These are phyloP conservation scores for Sphaerulina musiva DNA, from an alignment of 2,329 filamentous ascomycete genomes.

Conservation along the genomic window DNA sequence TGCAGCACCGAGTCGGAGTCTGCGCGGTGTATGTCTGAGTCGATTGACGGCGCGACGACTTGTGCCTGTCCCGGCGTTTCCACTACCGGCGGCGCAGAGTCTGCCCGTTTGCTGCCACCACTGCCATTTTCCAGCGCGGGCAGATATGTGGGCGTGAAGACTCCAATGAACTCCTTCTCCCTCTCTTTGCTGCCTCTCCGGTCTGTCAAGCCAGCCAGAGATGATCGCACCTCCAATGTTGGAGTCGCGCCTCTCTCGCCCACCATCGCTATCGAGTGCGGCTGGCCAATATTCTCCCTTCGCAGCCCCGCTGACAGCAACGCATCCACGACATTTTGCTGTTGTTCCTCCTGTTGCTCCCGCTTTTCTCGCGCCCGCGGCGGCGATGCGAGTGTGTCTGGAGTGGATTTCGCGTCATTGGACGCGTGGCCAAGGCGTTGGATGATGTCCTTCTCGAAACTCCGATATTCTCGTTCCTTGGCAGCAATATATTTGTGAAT, in stretches of 20 bases:
- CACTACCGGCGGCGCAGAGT: constrained; percentile 24
- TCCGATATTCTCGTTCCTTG: constrained; percentile 35
- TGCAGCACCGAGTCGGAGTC: constrained; percentile 28
- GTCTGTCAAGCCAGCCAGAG: constrained; percentile 24
- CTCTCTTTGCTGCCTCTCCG: constrained; percentile 25
- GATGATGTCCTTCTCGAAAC: constrained; percentile 32
- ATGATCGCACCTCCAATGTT: constrained; percentile 14
- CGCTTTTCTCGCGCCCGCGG: no score
- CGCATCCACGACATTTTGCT: constrained; percentile 21
- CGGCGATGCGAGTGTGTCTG: constrained; percentile 9
- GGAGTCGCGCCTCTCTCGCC: constrained; percentile 11
- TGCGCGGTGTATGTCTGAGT: constrained; percentile 17
- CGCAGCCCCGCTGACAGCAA: constrained; percentile 22
- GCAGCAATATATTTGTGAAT: constrained; percentile 36
- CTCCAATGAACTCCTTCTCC: constrained; percentile 32
- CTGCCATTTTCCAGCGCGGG: constrained; percentile 27
- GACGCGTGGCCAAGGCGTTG: constrained; percentile 15
- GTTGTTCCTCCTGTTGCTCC: constrained; percentile 4
- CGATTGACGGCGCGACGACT: background rate
- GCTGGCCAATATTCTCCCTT: constrained; percentile 19
- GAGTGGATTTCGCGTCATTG: constrained; percentile 9
- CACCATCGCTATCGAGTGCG: constrained; percentile 17
- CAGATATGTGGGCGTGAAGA: constrained; percentile 35
- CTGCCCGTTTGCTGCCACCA: constrained; percentile 12
- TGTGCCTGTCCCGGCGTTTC: background rate